These are phyloP conservation scores for Lachnellula hyalina DNA, from an alignment of 2,329 filamentous ascomycete species.

Conservation along the genomic window DNA sequence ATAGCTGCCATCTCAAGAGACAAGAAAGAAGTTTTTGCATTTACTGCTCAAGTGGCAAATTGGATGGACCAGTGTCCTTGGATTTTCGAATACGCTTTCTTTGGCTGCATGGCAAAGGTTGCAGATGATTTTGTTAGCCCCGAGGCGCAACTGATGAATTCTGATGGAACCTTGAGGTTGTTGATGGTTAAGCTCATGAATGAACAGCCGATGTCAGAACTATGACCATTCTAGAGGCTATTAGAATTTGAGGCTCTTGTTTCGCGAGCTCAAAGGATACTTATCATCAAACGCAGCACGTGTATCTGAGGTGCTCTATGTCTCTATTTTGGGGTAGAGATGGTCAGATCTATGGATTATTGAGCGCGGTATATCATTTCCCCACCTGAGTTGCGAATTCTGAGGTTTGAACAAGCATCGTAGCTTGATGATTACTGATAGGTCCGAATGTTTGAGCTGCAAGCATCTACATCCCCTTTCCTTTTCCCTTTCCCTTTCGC, in stretches of 20 bases:
- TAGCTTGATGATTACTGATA: background rate
- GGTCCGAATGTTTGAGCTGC: background rate
- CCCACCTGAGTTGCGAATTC: too few species aligned
- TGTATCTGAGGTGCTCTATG: too few species aligned
- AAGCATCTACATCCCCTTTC: background rate
- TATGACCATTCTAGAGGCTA: background rate
- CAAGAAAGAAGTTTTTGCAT: conserved; percentile 33
- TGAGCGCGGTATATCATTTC: too few species aligned
- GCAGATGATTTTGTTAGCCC: conserved; percentile 43
- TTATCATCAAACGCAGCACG: too few species aligned
- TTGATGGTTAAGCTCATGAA: conserved; percentile 26
- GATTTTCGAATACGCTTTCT: conserved; percentile 40
- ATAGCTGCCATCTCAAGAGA: conserved; percentile 38
- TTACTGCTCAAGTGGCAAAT: conserved; percentile 36
- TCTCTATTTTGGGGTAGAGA: too few species aligned
- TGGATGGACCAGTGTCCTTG: conserved; percentile 40
- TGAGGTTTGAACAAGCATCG: too few species aligned
- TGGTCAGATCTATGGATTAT: too few species aligned
- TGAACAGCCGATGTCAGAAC: conserved; percentile 21
- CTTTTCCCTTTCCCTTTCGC: background rate
- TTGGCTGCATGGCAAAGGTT: conserved; percentile 38
- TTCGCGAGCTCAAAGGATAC: too few species aligned
- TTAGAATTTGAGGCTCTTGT: too few species aligned
- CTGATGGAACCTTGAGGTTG: conserved; percentile 35
- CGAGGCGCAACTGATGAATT: conserved; percentile 41